Evolutionary conservation across 2,329 filamentous ascomycete species (phyloP).

Genomic region (Eutypella sp.): DNA sequence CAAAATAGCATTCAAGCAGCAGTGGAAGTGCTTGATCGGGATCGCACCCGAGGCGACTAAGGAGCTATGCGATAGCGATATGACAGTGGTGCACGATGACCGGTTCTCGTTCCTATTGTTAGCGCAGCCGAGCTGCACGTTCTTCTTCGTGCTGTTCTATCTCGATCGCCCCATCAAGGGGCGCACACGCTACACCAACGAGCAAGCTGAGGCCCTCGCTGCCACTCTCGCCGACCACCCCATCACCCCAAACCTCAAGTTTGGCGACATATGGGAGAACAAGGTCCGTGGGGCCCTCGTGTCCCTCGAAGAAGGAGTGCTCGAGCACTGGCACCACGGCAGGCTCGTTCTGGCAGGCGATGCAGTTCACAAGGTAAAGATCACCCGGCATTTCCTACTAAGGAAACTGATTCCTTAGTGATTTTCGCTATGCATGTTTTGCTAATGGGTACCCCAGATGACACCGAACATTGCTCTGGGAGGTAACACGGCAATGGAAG

Average conservation of each 20-base stretch:
- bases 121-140: constrained; percentile 9
- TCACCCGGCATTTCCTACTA: background rate
- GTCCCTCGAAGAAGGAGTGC: constrained; percentile 29
- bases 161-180: constrained; percentile 14
- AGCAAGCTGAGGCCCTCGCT: constrained; percentile 25
- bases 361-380: constrained; percentile 29
- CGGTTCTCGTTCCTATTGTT: constrained; percentile 1
- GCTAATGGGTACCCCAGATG: constrained; percentile 2
- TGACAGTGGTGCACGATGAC: constrained; percentile 8
- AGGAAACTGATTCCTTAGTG: background rate
- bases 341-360: constrained; percentile 32
- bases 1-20: constrained; percentile 11
- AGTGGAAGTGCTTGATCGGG: constrained; percentile 10
- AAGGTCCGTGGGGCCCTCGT: constrained; percentile 16
- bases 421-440: too few species aligned
- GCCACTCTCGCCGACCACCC: constrained; percentile 19
- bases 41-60: constrained; percentile 5
- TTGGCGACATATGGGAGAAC: constrained; percentile 29
- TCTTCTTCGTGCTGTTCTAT: constrained; percentile 21
- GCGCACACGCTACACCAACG: constrained; percentile 25
- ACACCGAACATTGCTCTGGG: constrained; percentile 20
- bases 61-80: constrained; percentile 8
- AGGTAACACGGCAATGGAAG: background rate
- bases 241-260: constrained; percentile 22
- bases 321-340: constrained; percentile 28